Evolutionary conservation across 2,329 filamentous ascomycete genomes (phyloP).

Genomic region (Pestalotiopsis sp.): DNA sequence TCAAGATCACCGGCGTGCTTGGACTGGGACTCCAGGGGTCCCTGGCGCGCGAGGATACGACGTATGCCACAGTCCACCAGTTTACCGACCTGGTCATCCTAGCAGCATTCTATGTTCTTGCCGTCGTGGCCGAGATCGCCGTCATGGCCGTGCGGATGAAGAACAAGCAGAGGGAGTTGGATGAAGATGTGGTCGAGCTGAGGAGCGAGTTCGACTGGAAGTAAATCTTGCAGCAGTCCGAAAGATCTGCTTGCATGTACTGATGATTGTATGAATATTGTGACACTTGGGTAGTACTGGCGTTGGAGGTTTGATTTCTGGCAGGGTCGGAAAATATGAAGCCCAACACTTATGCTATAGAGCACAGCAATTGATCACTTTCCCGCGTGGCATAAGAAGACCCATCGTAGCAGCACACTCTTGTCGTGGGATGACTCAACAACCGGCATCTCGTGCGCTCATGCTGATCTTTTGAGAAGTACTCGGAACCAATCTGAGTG

Average conservation of each 20-base stretch:
- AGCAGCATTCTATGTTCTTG: slow-evolving; percentile 21
- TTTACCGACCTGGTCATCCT: slow-evolving; percentile 26
- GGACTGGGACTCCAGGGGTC: slow-evolving; percentile 15
- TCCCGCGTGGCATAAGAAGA: not conserved
- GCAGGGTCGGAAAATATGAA: not conserved
- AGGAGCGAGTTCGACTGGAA: slow-evolving; percentile 15
- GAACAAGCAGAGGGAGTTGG: not conserved
- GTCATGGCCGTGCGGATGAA: slow-evolving; percentile 12
- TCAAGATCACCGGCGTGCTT: slow-evolving; percentile 23
- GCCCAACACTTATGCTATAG: not conserved
- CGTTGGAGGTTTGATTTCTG: not conserved
- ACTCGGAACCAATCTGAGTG: not conserved
- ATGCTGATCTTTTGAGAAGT: not conserved
- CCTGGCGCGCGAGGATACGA: slow-evolving; percentile 16
- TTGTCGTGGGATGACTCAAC: not conserved
- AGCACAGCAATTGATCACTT: not conserved
- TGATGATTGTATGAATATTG: not conserved
- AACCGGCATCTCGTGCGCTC: not conserved
- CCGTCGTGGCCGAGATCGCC: slow-evolving; percentile 19
- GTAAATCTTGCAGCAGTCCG: not conserved
- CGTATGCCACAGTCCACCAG: slow-evolving; percentile 26
- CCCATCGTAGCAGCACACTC: not conserved
- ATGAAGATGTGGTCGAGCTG: slow-evolving; percentile 14
- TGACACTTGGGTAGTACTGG: not conserved
- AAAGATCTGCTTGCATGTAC: not conserved